Evolutionary conservation across 257 asterid species (phyloP), one percentile per base, ranked within the genome.

Genomic region (Fraxinus americana): DNA sequence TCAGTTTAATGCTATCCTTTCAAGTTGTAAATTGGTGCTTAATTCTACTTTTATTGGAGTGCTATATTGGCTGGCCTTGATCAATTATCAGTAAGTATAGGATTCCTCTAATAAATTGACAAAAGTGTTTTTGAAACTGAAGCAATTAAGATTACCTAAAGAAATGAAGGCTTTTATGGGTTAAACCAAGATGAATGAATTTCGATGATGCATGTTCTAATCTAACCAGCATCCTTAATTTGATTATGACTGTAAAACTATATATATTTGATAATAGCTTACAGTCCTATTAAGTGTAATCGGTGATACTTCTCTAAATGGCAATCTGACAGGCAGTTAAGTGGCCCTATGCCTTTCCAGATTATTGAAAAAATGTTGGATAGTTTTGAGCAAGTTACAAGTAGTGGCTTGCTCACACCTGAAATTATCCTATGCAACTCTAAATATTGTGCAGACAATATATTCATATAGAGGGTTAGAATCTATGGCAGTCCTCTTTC

Each of bases 351-450:
- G 65, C 27, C 52, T 54, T 50, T 73, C 41, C 69, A 34, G 38
- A 48, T 23, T 52, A 27, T 34, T 36, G 12, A 29, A 25, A 36
- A 35, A 73, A 50, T 35, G 27, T 43, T 71, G 36, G 74, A 67
- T 29, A 39, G 48, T 54, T 73, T 41, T 50, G 27, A 57, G 75
- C 17, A 43, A 76, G 66, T 77, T 73, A 57, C 69, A 66, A 71
- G 34, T 65, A 57, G 76, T 70, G 71, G 29, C 71, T 79, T 45
- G 68, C 43, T 75, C 45, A 57, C 19, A 52, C 63, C 74, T 41
- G 54, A 43, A 70, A 59, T 59, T 59, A 23, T 38, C 79, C 57
- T 30, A 66, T 45, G 45, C 59, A 77, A 72, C 67, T 77, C 38
- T 69, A 69, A 52, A 67, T 69, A 73, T 73, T 57, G 36, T 41